Conservation (phyloP, 1,284 basidiomycete species). For the Takashimella tepidaria region DNA sequence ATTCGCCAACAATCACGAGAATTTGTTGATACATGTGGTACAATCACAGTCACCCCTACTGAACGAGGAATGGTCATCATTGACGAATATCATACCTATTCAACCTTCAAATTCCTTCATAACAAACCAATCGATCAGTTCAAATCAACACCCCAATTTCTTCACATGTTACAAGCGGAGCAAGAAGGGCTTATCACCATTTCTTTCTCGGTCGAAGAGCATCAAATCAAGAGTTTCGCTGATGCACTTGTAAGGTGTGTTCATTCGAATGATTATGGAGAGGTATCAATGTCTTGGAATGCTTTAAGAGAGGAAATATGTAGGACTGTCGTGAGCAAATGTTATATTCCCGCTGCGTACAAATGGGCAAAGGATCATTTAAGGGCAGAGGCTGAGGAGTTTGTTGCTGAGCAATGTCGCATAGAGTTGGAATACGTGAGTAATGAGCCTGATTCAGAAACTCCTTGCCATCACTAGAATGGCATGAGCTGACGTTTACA, state of each 20-base stretch:
- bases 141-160: constrained; percentile 68
- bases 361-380: constrained; percentile 89
- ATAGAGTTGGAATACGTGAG: constrained; percentile 66
- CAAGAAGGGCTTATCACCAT: constrained; percentile 78
- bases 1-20: constrained; percentile 75
- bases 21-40: constrained; percentile 69
- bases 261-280: constrained; percentile 77
- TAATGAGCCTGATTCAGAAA: no score
- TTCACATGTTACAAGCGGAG: constrained; percentile 89
- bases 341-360: constrained; percentile 67
- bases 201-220: constrained; percentile 63
- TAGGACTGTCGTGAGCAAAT: constrained; percentile 68
- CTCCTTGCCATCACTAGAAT: no score
- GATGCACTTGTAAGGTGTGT: constrained; percentile 70
- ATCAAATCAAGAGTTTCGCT: constrained; percentile 61
- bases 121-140: constrained; percentile 75
- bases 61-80: constrained; percentile 88
- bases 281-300: constrained; percentile 89
- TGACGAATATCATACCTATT: constrained; percentile 82
- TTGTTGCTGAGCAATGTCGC: constrained; percentile 63
- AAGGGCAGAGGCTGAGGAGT: constrained; percentile 84
- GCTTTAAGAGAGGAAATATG: constrained; percentile 74
- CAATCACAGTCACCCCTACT: constrained; percentile 80
- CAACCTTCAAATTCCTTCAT: constrained; percentile 92
- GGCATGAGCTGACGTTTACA: constrained; percentile 11